Evolutionary conservation across 1,284 basidiomycete species (phyloP), one percentile per base, ranked within the genome.

Genomic region (Ganoderma leucocontextum): DNA sequence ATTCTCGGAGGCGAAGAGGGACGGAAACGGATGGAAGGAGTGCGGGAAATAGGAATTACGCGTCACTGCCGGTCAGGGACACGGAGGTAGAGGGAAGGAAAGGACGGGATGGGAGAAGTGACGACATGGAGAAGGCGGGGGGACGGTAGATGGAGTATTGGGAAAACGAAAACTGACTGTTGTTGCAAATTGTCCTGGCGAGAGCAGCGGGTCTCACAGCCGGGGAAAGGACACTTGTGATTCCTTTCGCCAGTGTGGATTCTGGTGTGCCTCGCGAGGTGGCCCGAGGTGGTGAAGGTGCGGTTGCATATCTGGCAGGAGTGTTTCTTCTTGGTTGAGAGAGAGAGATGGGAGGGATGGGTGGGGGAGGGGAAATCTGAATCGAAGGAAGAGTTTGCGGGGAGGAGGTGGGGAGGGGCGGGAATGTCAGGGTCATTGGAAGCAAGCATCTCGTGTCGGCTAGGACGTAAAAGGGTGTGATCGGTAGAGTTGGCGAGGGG

Each of bases 171-270:
- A 7, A 89, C 92, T 82, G 68, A 94, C 93, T 94, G 93, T 75
- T 94, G 93, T 71, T 94, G 92, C 13, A 94, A 83, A 72, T 94
- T 94, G 75, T 94, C 92, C 78, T 93, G 92, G 59, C 92, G 83
- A 6, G 91, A 93, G 75, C 92, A 94, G 17, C 91, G 84, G 2
- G 92, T 94, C 72, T 93, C 90, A 77, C 93, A 94, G 42, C 92
- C 92, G 29, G 92, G 92, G 80, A 93, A 94, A 38, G 92, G 92
- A 74, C 92, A 94, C 66, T 89, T 91, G 82, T 93, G 91, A 79
- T 93, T 93, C 67, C 91, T 83, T 76, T 94, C 91, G 63, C 93
- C 93, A 9, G 94, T 95, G 80, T 95, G 94, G 13, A 95, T 89
- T 63, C 92, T 85, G 33, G 91, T 87, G 78, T 95, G 94, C 60